A percentile compares a stretch with the other conserved stretches of the same genome.
Conservation (phyloP, 148 eudicot genomes). For the Salicornia ramosissima region DNA sequence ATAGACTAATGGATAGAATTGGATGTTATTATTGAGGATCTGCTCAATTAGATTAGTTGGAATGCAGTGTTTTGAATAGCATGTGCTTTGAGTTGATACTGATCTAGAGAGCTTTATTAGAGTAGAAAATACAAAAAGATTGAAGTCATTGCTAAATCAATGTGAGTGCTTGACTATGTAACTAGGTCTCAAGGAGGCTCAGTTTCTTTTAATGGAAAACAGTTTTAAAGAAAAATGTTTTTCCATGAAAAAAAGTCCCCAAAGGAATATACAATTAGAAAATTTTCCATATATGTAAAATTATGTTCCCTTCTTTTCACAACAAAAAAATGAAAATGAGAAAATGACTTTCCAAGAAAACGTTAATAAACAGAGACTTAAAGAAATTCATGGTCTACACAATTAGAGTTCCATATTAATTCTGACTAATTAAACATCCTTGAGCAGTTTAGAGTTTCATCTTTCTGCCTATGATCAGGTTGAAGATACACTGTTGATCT, state of each 20-base stretch:
- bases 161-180: neutral
- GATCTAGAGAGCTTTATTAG: neutral
- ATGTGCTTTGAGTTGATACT: neutral
- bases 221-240: too few species aligned
- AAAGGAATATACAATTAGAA: too few species aligned
- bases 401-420: neutral
- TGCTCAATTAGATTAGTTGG: neutral
- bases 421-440: neutral
- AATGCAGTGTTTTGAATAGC: neutral
- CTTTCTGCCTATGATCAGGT: conserved; percentile 9
- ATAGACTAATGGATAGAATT: neutral
- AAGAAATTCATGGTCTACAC: neutral
- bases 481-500: conserved; percentile 4
- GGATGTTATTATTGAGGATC: neutral
- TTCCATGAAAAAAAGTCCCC: too few species aligned
- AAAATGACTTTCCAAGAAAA: too few species aligned
- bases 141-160: neutral
- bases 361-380: too few species aligned
- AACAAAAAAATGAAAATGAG: too few species aligned
- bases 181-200: neutral
- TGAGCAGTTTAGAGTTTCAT: neutral
- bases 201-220: too few species aligned
- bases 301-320: too few species aligned
- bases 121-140: neutral
- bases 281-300: too few species aligned